Conservation (phyloP, 805 yeast species). For the Candida silvatica region DNA sequence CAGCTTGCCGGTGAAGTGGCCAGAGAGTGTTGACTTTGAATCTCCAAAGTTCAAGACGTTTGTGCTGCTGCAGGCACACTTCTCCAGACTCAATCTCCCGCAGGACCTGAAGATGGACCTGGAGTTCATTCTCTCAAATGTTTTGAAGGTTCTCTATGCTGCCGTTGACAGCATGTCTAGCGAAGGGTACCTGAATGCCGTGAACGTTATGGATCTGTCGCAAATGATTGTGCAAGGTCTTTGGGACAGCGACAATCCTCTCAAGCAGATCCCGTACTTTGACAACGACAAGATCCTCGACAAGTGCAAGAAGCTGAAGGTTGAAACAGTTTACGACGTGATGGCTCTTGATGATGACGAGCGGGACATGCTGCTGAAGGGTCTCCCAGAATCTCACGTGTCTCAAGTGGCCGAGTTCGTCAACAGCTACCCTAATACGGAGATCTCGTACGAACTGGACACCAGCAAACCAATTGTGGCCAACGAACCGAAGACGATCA, state of each 20-base stretch:
- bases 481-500: slow-evolving; percentile 36
- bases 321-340: slow-evolving; percentile 73
- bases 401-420: slow-evolving; percentile 77
- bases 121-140: slow-evolving; percentile 37
- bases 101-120: slow-evolving; percentile 55
- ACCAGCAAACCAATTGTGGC: slow-evolving; percentile 31
- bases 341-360: slow-evolving; percentile 61
- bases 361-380: slow-evolving; percentile 51
- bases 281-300: slow-evolving; percentile 36
- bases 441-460: slow-evolving; percentile 47
- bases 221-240: slow-evolving; percentile 86
- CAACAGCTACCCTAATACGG: slow-evolving; percentile 83
- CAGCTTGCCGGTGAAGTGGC: slow-evolving; percentile 54
- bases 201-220: slow-evolving; percentile 75
- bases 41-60: slow-evolving; percentile 65
- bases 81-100: slow-evolving; percentile 57
- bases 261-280: slow-evolving; percentile 76
- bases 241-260: slow-evolving; percentile 73
- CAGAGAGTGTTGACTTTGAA: slow-evolving; percentile 23
- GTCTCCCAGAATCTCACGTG: slow-evolving; percentile 39
- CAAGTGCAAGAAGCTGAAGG: slow-evolving; percentile 44
- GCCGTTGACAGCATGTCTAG: slow-evolving; percentile 69
- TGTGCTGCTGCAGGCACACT: slow-evolving; percentile 71
- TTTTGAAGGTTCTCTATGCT: slow-evolving; percentile 50
- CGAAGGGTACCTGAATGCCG: slow-evolving; percentile 72